A percentile compares a stretch with the other conserved stretches of the same genome.
phyloP scores from a whole-genome alignment of 2,329 filamentous ascomycete species.

The Trichoderma cornu-damae region DNA sequence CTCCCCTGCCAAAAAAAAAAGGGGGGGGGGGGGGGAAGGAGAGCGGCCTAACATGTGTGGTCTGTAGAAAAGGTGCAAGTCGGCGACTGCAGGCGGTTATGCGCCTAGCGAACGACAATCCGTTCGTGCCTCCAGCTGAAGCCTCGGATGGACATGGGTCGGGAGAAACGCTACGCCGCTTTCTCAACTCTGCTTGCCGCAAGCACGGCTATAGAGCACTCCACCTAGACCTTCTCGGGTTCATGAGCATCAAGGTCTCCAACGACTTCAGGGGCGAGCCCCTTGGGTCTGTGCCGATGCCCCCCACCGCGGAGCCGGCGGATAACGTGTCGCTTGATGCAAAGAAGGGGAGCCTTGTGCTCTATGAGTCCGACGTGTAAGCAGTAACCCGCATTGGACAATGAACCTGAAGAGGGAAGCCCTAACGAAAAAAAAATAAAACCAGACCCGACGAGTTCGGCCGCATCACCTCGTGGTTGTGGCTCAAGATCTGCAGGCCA shows the following conservation, averaged over 20 bases:
- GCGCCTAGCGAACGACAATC: neutral
- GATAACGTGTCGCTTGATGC: slow-evolving; percentile 13
- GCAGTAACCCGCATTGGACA: neutral
- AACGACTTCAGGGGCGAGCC: neutral
- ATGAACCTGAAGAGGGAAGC: neutral
- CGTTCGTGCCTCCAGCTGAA: neutral
- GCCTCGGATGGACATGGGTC: neutral
- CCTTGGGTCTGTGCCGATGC: neutral
- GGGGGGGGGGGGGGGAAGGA: no score
- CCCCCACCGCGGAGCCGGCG: neutral
- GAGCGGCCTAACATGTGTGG: neutral
- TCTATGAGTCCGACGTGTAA: slow-evolving; percentile 25
- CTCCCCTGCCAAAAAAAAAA: no score
- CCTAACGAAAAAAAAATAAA: neutral
- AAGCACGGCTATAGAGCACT: slow-evolving; percentile 25
- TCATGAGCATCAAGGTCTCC: slow-evolving; percentile 16
- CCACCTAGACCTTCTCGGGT: slow-evolving; percentile 23
- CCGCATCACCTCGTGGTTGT: slow-evolving; percentile 21
- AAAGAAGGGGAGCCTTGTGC: slow-evolving; percentile 20
- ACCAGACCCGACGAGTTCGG: neutral
- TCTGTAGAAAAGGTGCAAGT: neutral
- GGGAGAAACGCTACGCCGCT: slow-evolving; percentile 17
- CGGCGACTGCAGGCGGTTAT: slow-evolving; percentile 2
- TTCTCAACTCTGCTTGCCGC: slow-evolving; percentile 21
- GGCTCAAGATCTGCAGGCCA: slow-evolving; percentile 26